These are phyloP conservation scores for Corchorus olitorius DNA, from an alignment of 345 rosid species.

Conservation along the genomic window DNA sequence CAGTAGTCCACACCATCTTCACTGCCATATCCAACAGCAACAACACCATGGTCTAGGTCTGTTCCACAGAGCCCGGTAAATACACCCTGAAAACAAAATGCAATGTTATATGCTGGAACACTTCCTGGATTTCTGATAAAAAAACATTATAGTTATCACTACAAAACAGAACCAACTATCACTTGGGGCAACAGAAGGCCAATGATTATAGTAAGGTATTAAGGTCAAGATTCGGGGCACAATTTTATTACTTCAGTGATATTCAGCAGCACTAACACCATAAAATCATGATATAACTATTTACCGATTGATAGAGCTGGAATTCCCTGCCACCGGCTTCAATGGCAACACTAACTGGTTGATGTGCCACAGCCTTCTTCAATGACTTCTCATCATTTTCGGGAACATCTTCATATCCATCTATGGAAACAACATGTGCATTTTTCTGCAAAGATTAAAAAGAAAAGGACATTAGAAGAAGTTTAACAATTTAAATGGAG, in stretches of 20 bases:
- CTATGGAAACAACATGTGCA: slow-evolving; percentile 68
- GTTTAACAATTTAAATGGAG: not conserved
- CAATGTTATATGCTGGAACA: not conserved
- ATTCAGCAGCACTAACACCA: not conserved
- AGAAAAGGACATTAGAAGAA: not conserved
- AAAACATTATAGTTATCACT: not conserved
- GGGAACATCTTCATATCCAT: slow-evolving; percentile 72
- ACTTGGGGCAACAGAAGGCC: not conserved
- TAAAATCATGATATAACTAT: not conserved
- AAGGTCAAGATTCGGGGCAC: too few species aligned
- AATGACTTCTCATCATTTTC: slow-evolving; percentile 61
- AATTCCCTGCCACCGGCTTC: slow-evolving; percentile 71
- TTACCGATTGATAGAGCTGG: slow-evolving; percentile 68
- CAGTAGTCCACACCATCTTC: slow-evolving; percentile 58
- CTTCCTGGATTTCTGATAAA: not conserved
- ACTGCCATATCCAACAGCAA: slow-evolving; percentile 62
- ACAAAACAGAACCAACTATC: not conserved
- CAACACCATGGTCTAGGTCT: slow-evolving; percentile 61
- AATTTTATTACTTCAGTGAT: not conserved
- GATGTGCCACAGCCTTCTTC: slow-evolving; percentile 71
- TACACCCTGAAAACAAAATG: slow-evolving; percentile 46
- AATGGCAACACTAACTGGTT: slow-evolving; percentile 75
- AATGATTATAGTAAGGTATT: too few species aligned
- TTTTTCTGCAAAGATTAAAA: slow-evolving; percentile 47
- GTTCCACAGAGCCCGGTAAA: slow-evolving; percentile 61